Percentiles rank a stretch among this genome's conserved stretches.
These are phyloP conservation scores for Chimonanthus salicifolius DNA, from an alignment of 164 flowering plant species.

Conservation along the genomic window DNA sequence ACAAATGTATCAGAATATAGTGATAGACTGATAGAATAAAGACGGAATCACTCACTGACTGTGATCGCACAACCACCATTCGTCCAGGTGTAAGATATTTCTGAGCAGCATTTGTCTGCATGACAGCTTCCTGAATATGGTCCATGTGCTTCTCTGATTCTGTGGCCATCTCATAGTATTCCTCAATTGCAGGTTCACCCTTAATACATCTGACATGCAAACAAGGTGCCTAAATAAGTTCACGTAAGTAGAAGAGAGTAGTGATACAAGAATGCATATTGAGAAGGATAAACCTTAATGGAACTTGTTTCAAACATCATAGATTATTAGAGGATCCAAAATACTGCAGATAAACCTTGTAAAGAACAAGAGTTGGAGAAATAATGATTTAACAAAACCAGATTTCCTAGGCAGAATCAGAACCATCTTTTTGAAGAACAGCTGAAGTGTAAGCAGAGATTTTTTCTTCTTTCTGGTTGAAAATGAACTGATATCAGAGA, in stretches of 20 bases:
- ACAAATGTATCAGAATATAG: neutral
- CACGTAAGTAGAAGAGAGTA: neutral
- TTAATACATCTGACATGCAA: constrained; percentile 71
- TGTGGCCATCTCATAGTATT: constrained; percentile 63
- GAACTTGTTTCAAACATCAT: too few relatives aligned
- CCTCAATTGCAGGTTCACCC: constrained; percentile 96
- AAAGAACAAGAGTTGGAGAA: too few relatives aligned
- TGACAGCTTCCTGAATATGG: constrained; percentile 49
- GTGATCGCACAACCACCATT: constrained; percentile 79
- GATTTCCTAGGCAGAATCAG: too few relatives aligned
- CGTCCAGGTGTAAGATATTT: constrained; percentile 69
- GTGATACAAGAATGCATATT: neutral
- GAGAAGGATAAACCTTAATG: neutral
- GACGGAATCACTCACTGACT: constrained; percentile 54
- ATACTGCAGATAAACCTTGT: too few relatives aligned
- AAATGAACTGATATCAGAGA: too few relatives aligned
- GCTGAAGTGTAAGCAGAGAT: too few relatives aligned
- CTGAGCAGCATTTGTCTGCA: constrained; percentile 60
- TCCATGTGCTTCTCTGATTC: constrained; percentile 57
- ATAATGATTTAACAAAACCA: too few relatives aligned
- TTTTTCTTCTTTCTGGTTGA: too few relatives aligned
- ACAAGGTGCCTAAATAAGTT: neutral
- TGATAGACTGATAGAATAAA: neutral
- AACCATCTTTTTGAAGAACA: too few relatives aligned
- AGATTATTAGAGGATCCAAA: too few relatives aligned